A percentile compares a stretch with the other conserved stretches of the same genome.
Conservation (phyloP, 1,284 basidiomycete species). For the Ceratobasidium theobromae region DNA sequence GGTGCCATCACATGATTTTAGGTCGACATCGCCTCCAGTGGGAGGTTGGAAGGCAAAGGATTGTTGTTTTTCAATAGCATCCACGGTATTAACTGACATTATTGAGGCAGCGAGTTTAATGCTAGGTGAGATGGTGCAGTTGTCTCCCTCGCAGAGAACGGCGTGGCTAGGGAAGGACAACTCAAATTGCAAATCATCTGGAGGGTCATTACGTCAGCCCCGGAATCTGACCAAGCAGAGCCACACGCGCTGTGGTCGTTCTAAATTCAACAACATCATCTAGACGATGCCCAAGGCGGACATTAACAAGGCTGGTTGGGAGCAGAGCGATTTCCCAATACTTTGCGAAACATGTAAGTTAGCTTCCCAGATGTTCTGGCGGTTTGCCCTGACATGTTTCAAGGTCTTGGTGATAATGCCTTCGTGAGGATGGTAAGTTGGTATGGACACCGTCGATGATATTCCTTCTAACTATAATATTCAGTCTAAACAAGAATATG, state of each 20-base stretch:
- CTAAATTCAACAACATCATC: conserved; percentile 8
- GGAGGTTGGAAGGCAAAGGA: conserved; percentile 21
- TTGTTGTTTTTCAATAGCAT: neutral
- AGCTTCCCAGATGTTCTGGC: neutral
- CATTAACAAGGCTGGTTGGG: conserved; percentile 89
- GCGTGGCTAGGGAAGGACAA: too few relatives aligned
- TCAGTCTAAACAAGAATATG: conserved; percentile 94
- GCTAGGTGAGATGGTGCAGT: too few relatives aligned
- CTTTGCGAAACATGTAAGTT: conserved; percentile 86
- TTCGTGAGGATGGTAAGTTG: conserved; percentile 58
- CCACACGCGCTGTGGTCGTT: neutral
- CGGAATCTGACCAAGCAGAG: neutral
- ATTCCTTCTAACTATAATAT: neutral
- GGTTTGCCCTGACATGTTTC: conserved; percentile 34
- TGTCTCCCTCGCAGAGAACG: too few relatives aligned
- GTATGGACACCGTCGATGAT: neutral
- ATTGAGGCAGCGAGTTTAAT: too few relatives aligned
- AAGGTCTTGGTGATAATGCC: conserved; percentile 84
- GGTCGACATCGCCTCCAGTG: conserved; percentile 7
- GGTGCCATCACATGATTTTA: conserved; percentile 8
- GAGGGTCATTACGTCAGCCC: neutral
- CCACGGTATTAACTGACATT: neutral
- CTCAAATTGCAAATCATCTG: neutral
- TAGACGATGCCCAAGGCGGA: conserved; percentile 48
- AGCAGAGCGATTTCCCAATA: conserved; percentile 87